Base-by-base conservation (phyloP, 176 grass and related monocot genomes). In the Leersia perrieri region DNA sequence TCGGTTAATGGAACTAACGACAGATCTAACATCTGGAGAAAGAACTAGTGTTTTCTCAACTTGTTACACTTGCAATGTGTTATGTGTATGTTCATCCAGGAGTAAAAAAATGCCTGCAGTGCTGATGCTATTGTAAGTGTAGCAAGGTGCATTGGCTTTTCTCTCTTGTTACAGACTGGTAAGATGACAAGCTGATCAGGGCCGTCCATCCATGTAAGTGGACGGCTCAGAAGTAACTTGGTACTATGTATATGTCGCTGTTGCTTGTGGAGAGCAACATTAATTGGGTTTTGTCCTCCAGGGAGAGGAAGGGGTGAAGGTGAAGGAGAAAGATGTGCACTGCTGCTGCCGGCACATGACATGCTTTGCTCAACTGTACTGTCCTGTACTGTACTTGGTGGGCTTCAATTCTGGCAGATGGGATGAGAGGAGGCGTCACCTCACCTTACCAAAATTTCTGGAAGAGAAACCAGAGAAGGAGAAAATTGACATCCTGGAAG, bases 331-430 rank as follows among this genome's bases (percentile, higher is more conserved):
- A 53, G 47, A 53, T 2, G 22, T 58, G 53, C 22, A 25, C n/a
- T 44, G 42, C 61, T 76, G 70, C 7, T 10, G 25, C 18, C 75
- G 62, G 76, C 87, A 88, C 81, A 84, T 88, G 75, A 32, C 69
- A 32, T 84, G 68, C 49, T 84, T 88, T 25, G 75, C 60, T 45
- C 82, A 18, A 57, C 51, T 44, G 36, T 36, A 4, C 58, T 41
- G 35, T n/a, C 57, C 57, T 74, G 61, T 74, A 84, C 80, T 79
- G 78, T 1, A 63, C 49, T 55, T 55, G 49, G 20, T 55, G 81
- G 79, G 49, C 68, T 83, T 88, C 75, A 88, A 61, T 79, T 88
- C 68, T 16, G 28, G 82, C 22, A 13, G 73, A 31, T 45, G 33
- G 36, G 25, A n/a, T n/a, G n/a, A 68, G 40, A 31, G 79, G 44